phyloP scores from a whole-genome alignment of 116 monocot genomes.

The Papilionanthe hybrid region DNA sequence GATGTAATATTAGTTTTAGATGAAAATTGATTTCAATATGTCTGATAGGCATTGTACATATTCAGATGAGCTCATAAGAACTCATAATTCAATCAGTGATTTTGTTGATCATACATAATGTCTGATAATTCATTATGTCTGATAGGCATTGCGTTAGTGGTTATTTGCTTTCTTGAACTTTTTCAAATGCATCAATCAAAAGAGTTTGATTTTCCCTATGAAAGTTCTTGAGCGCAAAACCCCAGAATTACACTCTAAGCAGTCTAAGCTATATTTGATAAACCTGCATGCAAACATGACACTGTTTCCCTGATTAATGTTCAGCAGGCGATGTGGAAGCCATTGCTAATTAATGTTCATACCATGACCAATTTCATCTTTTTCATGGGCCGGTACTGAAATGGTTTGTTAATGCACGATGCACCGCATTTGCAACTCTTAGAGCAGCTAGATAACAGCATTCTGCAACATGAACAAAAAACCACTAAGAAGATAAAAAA shows the following conservation, averaged over 20 bases:
- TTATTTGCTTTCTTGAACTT: background rate
- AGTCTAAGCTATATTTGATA: background rate
- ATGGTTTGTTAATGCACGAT: constrained; percentile 75
- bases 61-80: background rate
- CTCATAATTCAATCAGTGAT: background rate
- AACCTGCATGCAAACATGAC: background rate
- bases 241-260: background rate
- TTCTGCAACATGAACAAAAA: constrained; percentile 34
- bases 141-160: no score
- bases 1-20: background rate
- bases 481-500: background rate
- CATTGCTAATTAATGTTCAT: constrained; percentile 12
- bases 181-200: background rate
- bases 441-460: constrained; percentile 86
- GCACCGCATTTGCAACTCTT: constrained; percentile 70
- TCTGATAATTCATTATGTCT: no score
- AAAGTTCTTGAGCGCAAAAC: background rate
- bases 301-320: background rate
- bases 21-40: background rate
- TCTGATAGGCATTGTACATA: background rate
- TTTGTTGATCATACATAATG: no score
- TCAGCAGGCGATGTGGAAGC: background rate
- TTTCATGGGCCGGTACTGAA: constrained; percentile 72
- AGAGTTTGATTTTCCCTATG: background rate
- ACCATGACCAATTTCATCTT: constrained; percentile 82